Evolutionary conservation across 2,329 filamentous ascomycete species (phyloP).

Genomic region (Lecanosticta acicola): DNA sequence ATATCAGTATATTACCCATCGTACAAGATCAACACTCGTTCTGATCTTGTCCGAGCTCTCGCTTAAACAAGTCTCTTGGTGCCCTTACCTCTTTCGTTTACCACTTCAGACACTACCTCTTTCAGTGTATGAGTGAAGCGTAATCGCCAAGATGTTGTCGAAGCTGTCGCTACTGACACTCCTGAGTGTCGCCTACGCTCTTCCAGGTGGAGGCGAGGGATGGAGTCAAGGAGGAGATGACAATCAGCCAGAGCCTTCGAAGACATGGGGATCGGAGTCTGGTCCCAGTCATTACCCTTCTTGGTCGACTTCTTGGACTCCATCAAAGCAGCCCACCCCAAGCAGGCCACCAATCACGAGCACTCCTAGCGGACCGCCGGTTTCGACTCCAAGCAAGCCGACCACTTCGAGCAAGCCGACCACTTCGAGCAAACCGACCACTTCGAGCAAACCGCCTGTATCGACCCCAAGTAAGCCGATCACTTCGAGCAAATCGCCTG

Average conservation of each 20-base stretch:
- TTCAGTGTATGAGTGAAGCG: neutral
- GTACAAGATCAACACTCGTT: conserved; percentile 6
- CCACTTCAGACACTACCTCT: conserved; percentile 3
- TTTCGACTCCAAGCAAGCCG: neutral
- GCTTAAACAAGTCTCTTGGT: no score
- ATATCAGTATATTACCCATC: neutral
- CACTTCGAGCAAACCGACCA: no score
- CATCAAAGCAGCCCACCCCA: neutral
- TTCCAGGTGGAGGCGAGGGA: neutral
- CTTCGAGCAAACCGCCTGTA: neutral
- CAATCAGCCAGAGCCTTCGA: no score
- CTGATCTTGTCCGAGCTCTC: conserved; percentile 3
- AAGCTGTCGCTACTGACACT: conserved; percentile 11
- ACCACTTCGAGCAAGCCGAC: neutral
- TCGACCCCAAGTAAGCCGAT: neutral
- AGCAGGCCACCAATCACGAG: neutral
- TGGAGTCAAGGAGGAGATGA: no score
- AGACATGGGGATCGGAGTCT: no score
- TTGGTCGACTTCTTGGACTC: neutral
- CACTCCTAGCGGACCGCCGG: neutral
- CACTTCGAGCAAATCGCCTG: neutral
- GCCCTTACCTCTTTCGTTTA: conserved; percentile 1
- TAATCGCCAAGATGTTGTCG: conserved; percentile 9
- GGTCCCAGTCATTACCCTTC: no score
- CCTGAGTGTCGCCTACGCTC: conserved; percentile 9